Evolutionary conservation across 148 eudicot genomes (phyloP), one percentile per base, ranked within the genome.

Genomic region (Diospyros lotus): DNA sequence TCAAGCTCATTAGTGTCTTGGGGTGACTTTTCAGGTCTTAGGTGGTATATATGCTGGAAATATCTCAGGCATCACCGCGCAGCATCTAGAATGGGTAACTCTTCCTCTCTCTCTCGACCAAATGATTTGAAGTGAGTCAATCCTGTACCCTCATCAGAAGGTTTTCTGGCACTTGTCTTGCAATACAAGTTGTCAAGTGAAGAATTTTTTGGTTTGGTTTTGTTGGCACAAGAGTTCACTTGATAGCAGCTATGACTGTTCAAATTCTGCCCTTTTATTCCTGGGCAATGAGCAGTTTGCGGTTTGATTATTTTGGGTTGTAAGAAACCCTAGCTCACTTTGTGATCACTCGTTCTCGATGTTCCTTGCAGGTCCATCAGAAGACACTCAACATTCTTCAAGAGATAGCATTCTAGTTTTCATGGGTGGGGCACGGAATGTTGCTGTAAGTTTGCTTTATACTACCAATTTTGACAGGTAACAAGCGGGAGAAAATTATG

Each of bases 21-120:
- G 41, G 71, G 72, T 15, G 44, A 44, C 56, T 74, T 78, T 42
- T 73, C 80, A 95, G 98, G 97, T 95, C 58, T 79, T 95, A 79
- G 98, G 97, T 43, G 98, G 94, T 41, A 89, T 95, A 82, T 95
- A 95, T 87, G 76, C 86, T 60, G 98, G 98, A 82, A 87, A 90
- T 76, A 86, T 84, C 65, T 82, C 98, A 75, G 98, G 98, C 78
- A 90, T 95, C 76, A 95, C 98, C 41, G 98, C 97, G 14, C 98
- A 92, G 46, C 98, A 95, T 79, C 87, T 95, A 62, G 98, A 95
- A 90, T 92, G 98, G 97, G 98, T 95, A 86, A 80, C 15, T 6
- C 59, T 9, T 9, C 1, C 17, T 15, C 46, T 46, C 11, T 28
- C 28, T 28, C 28, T 28, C 9, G 67, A 38, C 44, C 2, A 53